Evolutionary conservation across 345 rosid species (phyloP), one percentile per base, ranked within the genome.

Genomic region (rapeseed (Brassica napus)): DNA sequence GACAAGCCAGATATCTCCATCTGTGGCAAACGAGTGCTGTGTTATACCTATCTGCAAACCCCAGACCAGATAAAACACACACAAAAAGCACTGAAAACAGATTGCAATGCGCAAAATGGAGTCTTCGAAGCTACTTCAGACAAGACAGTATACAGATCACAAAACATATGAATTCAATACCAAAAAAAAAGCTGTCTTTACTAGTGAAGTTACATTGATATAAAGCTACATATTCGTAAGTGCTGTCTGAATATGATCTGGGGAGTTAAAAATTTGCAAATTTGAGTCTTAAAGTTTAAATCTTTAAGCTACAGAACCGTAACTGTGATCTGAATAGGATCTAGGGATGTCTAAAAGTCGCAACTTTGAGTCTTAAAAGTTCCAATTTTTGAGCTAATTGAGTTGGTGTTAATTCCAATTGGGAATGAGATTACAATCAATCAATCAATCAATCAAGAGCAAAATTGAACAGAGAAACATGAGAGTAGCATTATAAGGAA

Each of bases 11-110:
- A 82, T 86, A 86, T 72, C 69, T 65, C 99, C 99, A 95, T 95
- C 98, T 95, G 94, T 90, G 94, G 97, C 97, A 93, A 90, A 91
- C 98, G 86, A 93, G 97, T 86, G 99, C 98, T 76, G 97, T 87
- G 90, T 92, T 94, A 91, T 94, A 90, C 89, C 98, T 89, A 94
- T 94, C 98, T 94, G 98, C 97, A 92, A 87, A 83, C 91, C 87
- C 91, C 91, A 89, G 68, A 80, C 82, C 69, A 82, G 84, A 75
- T 76, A 83, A 75, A 84, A 86, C 49, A 42, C 49, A 44, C 55
- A 47, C 5, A 5, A 1, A 49, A 49, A 5, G 55, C 55, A 49
- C 55, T 49, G 55, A 49, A 76, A 66, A 76, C 34, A 1, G 61
- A 42, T 70, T n/a, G 60, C 32, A 31, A 70, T 15, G 5, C 14